phyloP scores from a whole-genome alignment of 73 alveolate species.

The Paramecium pentaurelia region DNA sequence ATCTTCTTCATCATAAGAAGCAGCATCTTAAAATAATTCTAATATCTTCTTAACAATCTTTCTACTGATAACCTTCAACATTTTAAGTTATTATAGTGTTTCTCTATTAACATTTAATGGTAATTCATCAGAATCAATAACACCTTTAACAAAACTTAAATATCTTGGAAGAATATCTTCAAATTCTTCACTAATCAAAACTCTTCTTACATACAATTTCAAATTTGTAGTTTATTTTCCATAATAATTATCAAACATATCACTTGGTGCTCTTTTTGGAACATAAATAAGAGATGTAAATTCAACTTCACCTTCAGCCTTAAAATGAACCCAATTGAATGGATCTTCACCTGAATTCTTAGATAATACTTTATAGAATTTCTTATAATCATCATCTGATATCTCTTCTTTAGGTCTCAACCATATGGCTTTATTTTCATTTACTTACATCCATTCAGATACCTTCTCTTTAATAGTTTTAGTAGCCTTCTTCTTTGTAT shows the following conservation, averaged over 20 bases:
- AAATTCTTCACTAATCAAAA: conserved; percentile 97
- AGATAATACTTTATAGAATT: no score
- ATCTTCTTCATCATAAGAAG: conserved; percentile 90
- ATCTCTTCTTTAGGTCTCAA: conserved; percentile 96
- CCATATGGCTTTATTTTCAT: conserved; percentile 99
- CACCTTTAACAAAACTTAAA: conserved; percentile 97
- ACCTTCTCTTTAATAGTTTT: conserved; percentile 86
- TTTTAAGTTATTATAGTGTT: conserved; percentile 94
- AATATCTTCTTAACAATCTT: conserved; percentile 92
- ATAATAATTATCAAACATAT: conserved; percentile 96
- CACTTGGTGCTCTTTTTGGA: conserved; percentile 94
- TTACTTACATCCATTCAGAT: conserved; percentile 97
- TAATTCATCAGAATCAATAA: conserved; percentile 98
- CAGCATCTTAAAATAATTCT: conserved; percentile 84
- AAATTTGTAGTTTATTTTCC: conserved; percentile 88
- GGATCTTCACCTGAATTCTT: conserved; percentile 96
- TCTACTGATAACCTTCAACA: conserved; percentile 94
- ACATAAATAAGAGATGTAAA: conserved; percentile 93
- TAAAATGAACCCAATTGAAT: conserved; percentile 94
- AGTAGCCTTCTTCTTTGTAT: not conserved
- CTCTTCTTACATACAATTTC: conserved; percentile 98
- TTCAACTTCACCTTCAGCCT: conserved; percentile 98
- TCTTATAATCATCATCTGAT: not conserved
- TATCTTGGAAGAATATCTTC: conserved; percentile 98
- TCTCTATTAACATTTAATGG: conserved; percentile 99